These are phyloP conservation scores for Jatropha curcas DNA, from an alignment of 345 rosid genomes.

Conservation along the genomic window DNA sequence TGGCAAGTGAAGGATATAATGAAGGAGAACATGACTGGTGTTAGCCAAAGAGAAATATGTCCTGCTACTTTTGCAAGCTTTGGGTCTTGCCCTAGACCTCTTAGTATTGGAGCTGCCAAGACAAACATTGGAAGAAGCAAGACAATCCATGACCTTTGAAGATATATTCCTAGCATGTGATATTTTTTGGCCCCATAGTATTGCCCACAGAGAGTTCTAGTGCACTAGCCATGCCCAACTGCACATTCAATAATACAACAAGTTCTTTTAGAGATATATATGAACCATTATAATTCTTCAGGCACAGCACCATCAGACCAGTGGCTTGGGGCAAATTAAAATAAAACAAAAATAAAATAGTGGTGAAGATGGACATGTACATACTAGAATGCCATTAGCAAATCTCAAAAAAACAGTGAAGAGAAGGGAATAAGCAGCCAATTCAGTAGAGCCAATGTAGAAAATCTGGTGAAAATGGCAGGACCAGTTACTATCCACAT, in stretches of 20 bases:
- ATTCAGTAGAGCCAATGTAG: constrained; percentile 58
- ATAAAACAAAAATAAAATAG: too few relatives aligned
- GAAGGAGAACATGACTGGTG: constrained; percentile 47
- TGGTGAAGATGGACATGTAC: too few relatives aligned
- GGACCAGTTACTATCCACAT: constrained; percentile 74
- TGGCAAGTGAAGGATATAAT: constrained; percentile 63
- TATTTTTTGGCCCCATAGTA: constrained; percentile 70
- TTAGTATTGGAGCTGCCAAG: constrained; percentile 52
- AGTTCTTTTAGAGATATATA: too few relatives aligned
- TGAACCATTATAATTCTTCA: too few relatives aligned
- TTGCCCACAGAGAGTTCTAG: constrained; percentile 85
- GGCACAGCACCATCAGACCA: too few relatives aligned
- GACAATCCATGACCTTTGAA: constrained; percentile 83
- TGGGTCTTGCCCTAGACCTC: constrained; percentile 57
- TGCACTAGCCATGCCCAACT: constrained; percentile 89
- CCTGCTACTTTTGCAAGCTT: constrained; percentile 46
- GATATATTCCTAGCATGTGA: constrained; percentile 80
- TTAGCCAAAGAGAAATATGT: constrained; percentile 49
- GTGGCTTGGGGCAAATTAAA: too few relatives aligned
- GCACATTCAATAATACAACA: constrained; percentile 23
- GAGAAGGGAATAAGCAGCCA: constrained; percentile 72
- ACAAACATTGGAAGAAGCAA: constrained; percentile 54
- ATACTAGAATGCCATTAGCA: constrained; percentile 62
- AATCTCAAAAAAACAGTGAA: constrained; percentile 64
- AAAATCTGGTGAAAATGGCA: constrained; percentile 68